Conservation (phyloP, 169 alveolate species). For the Eimeria necatrix region DNA sequence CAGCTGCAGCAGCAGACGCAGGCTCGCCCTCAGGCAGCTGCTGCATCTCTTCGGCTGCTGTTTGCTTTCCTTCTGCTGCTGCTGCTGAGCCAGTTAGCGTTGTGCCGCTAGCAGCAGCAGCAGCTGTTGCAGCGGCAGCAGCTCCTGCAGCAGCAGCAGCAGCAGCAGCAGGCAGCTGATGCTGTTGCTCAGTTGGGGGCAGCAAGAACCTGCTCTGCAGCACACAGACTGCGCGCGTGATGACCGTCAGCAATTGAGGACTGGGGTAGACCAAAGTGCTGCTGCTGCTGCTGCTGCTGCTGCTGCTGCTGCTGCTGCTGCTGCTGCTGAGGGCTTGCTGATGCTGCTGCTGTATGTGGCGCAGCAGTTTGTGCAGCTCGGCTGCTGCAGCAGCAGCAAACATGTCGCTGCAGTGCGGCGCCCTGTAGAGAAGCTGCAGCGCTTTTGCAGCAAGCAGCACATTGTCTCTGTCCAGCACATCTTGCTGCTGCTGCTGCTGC, state of each 20-base stretch:
- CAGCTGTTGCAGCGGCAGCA: neutral
- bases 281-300: conserved; percentile 51
- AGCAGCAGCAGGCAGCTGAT: conserved; percentile 4
- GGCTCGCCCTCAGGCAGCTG: neutral
- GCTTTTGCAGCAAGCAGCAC: conserved; percentile 41
- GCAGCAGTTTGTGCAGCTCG: neutral
- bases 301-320: conserved; percentile 21
- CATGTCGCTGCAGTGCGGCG: conserved; percentile 25
- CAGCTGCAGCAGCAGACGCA: neutral
- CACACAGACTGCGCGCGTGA: neutral
- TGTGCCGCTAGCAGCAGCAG: neutral
- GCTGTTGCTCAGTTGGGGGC: neutral
- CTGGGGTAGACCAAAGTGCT: neutral
- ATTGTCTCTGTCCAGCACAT: neutral
- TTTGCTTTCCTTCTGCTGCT: neutral
- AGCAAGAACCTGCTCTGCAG: conserved; percentile 17
- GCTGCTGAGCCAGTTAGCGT: neutral
- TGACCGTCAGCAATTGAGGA: conserved; percentile 38
- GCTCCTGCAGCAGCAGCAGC: conserved; percentile 6
- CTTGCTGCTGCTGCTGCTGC: conserved; percentile 18
- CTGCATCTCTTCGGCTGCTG: neutral
- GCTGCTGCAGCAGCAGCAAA: conserved; percentile 46
- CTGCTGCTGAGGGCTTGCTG: conserved; percentile 21
- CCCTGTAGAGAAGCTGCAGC: conserved; percentile 53
- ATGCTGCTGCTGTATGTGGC: conserved; percentile 45